Percentiles rank a stretch among this genome's conserved stretches.
Conservation (phyloP, 371 early-diverging fungal genomes). For the Mortierella sp. region DNA sequence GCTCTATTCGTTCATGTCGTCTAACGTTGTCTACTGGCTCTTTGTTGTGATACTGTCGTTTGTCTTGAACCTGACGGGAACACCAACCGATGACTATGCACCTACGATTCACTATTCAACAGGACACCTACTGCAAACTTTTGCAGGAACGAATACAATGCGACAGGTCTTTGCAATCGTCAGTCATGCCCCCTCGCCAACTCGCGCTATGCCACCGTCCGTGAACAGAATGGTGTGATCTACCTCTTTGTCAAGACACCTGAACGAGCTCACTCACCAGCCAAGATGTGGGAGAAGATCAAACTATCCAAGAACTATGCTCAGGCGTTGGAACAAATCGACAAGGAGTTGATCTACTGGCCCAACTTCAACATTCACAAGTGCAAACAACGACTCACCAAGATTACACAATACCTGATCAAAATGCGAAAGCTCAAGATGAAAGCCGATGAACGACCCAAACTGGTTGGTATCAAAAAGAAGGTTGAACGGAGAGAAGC, state of each 20-base stretch:
- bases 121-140: slow-evolving; percentile 89
- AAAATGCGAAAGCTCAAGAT: slow-evolving; percentile 93
- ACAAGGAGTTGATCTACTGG: slow-evolving; percentile 94
- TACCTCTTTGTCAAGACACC: slow-evolving; percentile 98
- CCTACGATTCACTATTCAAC: no score
- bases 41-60: no score
- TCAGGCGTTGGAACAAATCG: slow-evolving; percentile 93
- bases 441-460: slow-evolving; percentile 83
- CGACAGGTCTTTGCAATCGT: slow-evolving; percentile 98
- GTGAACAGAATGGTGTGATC: slow-evolving; percentile 88
- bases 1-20: no score
- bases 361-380: slow-evolving; percentile 93
- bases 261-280: slow-evolving; percentile 96
- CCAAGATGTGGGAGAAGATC: slow-evolving; percentile 96
- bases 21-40: no score
- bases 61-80: no score
- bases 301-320: slow-evolving; percentile 94
- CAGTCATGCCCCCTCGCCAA: slow-evolving; percentile 99
- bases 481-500: slow-evolving; percentile 95
- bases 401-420: slow-evolving; percentile 96
- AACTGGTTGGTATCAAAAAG: slow-evolving; percentile 90
- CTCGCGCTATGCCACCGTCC: slow-evolving; percentile 97
- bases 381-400: slow-evolving; percentile 98
- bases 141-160: slow-evolving; percentile 98
- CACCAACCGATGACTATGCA: no score